A percentile compares a stretch with the other conserved stretches of the same genome.
phyloP scores from a whole-genome alignment of 2,329 filamentous ascomycete species.

The Biscogniauxia sp. region DNA sequence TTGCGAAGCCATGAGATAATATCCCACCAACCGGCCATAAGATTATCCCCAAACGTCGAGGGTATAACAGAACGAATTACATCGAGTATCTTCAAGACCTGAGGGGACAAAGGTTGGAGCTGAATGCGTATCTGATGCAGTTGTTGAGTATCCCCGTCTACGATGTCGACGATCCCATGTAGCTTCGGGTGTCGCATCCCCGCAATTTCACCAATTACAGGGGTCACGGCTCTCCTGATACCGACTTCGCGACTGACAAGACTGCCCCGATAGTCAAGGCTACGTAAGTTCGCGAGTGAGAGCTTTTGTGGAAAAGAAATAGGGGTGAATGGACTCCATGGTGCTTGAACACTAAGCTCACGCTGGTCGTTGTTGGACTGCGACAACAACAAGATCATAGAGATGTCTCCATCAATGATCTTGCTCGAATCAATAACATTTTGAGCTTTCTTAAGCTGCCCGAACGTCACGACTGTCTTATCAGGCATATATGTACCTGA shows the following conservation, averaged over 20 bases:
- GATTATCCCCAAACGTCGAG: slow-evolving; percentile 54
- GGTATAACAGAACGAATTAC: slow-evolving; percentile 64
- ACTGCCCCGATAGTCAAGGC: slow-evolving; percentile 55
- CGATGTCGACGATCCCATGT: slow-evolving; percentile 62
- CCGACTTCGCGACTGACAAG: slow-evolving; percentile 51
- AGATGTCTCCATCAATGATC: slow-evolving; percentile 63
- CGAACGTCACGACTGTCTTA: slow-evolving; percentile 43
- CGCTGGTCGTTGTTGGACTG: slow-evolving; percentile 61
- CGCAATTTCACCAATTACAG: slow-evolving; percentile 46
- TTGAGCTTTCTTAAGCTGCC: slow-evolving; percentile 57
- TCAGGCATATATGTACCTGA: slow-evolving; percentile 29
- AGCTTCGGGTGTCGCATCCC: slow-evolving; percentile 58
- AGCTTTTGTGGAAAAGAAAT: slow-evolving; percentile 60
- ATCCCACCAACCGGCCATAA: slow-evolving; percentile 72
- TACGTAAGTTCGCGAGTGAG: slow-evolving; percentile 57
- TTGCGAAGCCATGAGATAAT: slow-evolving; percentile 65
- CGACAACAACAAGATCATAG: slow-evolving; percentile 68
- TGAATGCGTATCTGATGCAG: slow-evolving; percentile 67
- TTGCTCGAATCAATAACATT: slow-evolving; percentile 73
- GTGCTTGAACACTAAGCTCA: slow-evolving; percentile 70
- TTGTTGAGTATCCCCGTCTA: slow-evolving; percentile 56
- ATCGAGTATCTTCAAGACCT: slow-evolving; percentile 60
- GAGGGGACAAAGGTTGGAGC: slow-evolving; percentile 62
- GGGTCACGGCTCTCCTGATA: slow-evolving; percentile 45
- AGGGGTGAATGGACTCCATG: slow-evolving; percentile 70